Evolutionary conservation across 805 yeast genomes (phyloP), one percentile per base, ranked within the genome.

Genomic region (Monosporozyma unispora): DNA sequence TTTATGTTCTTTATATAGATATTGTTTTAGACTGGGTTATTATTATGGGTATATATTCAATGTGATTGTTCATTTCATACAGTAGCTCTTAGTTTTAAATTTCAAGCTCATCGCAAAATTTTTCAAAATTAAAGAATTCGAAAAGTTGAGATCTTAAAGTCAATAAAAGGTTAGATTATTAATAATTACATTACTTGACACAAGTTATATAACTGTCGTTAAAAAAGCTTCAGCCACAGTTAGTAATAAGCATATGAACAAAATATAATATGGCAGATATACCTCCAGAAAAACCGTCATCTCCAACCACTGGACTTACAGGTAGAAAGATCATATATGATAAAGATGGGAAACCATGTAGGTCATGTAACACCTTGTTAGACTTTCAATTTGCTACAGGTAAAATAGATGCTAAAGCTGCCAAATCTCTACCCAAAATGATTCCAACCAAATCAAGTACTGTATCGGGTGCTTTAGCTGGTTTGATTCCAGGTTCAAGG

Each of bases 291-390:
- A 35, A 35, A 35, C 12, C 23, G 8, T 35, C 39, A 7, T 19
- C 21, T 16, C 39, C 39, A 4, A 16, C 39, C 22, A 35, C 39
- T 18, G 39, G 39, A 4, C 18, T 35, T 10, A 35, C 39, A 18
- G 45, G 23, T 14, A 27, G 83, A 44, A 79, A 78, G 56, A 82
- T 88, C 51, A 67, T 87, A 21, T 64, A 86, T 50, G 96, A 87
- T 61, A 82, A 87, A 62, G 84, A 91, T 66, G 98, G 98, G 0
- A 90, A 87, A 66, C 97, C 97, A 51, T 91, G 99, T 62, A 91
- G 96, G 47, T 71, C 96, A 2, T 91, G 99, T 64, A 90, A 90
- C 67, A 68, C 89, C 0, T 68, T 91, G 35, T 65, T 80, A 40
- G 97, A 91, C 62, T 91, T 91, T 67, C 82, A 81, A 63, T 70